Percentiles rank a stretch among this genome's conserved stretches.
Evolutionary conservation across 116 monocot species (phyloP).

Genomic region (Posidonia oceanica): DNA sequence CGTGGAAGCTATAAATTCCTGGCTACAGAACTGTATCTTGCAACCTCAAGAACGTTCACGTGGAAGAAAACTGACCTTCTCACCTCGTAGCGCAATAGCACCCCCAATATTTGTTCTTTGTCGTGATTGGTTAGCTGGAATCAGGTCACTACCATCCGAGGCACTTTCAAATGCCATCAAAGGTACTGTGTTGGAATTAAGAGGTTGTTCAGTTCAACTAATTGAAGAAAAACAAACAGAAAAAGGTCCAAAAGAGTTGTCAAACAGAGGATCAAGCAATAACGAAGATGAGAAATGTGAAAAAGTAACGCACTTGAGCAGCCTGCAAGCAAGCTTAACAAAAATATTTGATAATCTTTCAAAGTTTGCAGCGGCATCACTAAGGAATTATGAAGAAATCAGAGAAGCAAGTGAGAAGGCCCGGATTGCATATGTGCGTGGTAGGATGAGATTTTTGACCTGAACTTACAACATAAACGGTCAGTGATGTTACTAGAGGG

Average conservation of each 20-base stretch:
- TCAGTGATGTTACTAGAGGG: no score
- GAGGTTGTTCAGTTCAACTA: conserved; percentile 10
- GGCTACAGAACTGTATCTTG: conserved; percentile 75
- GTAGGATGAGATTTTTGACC: conserved; percentile 17
- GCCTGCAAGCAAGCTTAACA: conserved; percentile 34
- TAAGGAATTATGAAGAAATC: conserved; percentile 51
- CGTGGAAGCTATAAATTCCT: conserved; percentile 45
- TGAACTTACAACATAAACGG: not conserved
- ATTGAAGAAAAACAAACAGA: conserved; percentile 11
- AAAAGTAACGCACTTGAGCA: conserved; percentile 18
- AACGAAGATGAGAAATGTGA: conserved; percentile 16
- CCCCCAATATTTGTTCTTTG: conserved; percentile 75
- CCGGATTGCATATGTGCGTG: conserved; percentile 24
- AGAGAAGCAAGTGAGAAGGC: conserved; percentile 44
- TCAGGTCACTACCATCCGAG: conserved; percentile 31
- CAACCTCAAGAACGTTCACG: conserved; percentile 36
- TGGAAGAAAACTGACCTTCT: conserved; percentile 35
- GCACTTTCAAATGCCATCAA: conserved; percentile 39
- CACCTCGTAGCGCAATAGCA: conserved; percentile 51
- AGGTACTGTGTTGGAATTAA: conserved; percentile 11
- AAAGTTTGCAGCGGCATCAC: conserved; percentile 52
- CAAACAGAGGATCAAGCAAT: not conserved
- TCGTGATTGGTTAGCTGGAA: conserved; percentile 51
- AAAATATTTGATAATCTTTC: conserved; percentile 41
- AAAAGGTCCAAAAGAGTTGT: not conserved